Evolutionary conservation across 352 stramenopile genomes (phyloP), one percentile per base, ranked within the genome.

Genomic region (Pythium dissimile): DNA sequence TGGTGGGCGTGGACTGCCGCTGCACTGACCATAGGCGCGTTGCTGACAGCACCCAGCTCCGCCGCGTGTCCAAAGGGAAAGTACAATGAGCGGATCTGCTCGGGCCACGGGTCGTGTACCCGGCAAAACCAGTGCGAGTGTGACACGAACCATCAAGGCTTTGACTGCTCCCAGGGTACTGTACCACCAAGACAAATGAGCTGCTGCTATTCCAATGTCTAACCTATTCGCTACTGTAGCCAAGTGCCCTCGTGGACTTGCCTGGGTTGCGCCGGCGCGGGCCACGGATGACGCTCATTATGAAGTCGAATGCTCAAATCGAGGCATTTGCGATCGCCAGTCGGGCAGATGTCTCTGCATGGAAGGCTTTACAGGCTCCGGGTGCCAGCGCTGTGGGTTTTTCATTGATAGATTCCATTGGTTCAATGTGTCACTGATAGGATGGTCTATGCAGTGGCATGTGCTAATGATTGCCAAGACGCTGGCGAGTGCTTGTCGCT

Each of bases 261-360:
- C 80, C 44, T 89, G 80, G 80, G 77, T 73, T 16, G 75, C 75
- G 13, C 69, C 77, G 18, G 75, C 77, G n/a, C 63, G 66, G 23
- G 77, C 71, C 8, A 68, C 62, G 20, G 66, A 87, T 16, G 64
- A 80, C 30, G 80, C 80, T 9, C 80, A 90, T 58, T 90, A 84
- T 55, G 44, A 59, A 28, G 67, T 78, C 47, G 79, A 93, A 62
- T 94, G 84, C 57, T 92, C 81, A 0, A 92, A 92, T 67, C 80
- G 84, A 32, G 84, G 84, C 28, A 47, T 68, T 12, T 94, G 84
- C 59, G 66, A 91, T 48, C 67, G 77, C 7, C 44, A 66, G 44
- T 68, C 49, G 2, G 84, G 84, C 13, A 28, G 48, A 16, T 94
- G 84, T 49, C 28, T 59, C 0, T 94, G 84, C 43, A 82, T 89